Percentiles rank a stretch among this genome's conserved stretches.
These are phyloP conservation scores for Colletotrichum sp. DNA, from an alignment of 2,329 filamentous ascomycete species.

Conservation along the genomic window DNA sequence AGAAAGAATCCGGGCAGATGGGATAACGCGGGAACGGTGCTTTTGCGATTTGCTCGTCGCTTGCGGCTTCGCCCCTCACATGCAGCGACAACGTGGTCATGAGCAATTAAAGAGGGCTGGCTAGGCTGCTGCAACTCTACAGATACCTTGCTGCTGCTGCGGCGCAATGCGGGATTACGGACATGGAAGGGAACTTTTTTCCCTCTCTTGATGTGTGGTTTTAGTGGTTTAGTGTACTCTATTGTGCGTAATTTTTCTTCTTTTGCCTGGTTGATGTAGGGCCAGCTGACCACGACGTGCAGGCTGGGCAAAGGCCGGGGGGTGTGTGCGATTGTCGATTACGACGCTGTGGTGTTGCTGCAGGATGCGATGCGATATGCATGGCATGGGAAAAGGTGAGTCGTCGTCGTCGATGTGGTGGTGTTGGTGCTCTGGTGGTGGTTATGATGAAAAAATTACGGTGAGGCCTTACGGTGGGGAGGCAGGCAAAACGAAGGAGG, in stretches of 20 bases:
- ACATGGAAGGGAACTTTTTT: background rate
- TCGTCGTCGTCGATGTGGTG: background rate
- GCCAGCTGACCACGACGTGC: slow-evolving; percentile 15
- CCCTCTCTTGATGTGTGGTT: background rate
- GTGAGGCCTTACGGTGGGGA: background rate
- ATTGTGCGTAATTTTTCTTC: background rate
- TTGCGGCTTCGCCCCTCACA: background rate
- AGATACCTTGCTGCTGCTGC: background rate
- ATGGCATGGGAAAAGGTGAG: background rate
- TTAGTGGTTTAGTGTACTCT: background rate
- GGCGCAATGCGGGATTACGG: background rate
- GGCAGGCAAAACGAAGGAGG: background rate
- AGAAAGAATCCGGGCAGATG: background rate
- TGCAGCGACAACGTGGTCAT: background rate
- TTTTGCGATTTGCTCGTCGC: background rate
- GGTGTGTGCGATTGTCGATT: background rate
- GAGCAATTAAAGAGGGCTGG: background rate
- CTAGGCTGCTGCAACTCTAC: background rate
- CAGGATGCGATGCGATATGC: background rate
- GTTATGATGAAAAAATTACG: slow-evolving; percentile 9
- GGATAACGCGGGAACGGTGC: background rate
- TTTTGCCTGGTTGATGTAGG: background rate
- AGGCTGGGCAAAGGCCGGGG: slow-evolving; percentile 2
- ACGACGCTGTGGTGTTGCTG: background rate
- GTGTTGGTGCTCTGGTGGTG: background rate